Percentiles rank a stretch among this genome's conserved stretches.
Conservation (phyloP, 257 asterid species). For the Ilex asprella region DNA sequence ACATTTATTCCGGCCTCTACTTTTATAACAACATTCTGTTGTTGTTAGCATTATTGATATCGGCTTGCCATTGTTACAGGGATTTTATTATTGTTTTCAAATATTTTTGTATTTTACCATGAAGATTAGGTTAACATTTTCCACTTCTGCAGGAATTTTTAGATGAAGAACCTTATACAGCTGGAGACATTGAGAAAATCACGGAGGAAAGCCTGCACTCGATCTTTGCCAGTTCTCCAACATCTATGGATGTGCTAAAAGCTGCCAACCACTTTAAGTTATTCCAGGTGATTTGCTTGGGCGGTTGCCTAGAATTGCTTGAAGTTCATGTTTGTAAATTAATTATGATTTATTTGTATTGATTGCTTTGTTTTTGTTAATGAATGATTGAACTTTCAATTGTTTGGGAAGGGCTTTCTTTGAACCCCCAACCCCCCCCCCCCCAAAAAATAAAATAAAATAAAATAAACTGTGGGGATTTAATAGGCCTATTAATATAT, state of each 20-base stretch:
- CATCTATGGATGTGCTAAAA: constrained; percentile 74
- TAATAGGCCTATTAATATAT: too few relatives aligned
- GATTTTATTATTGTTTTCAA: not conserved
- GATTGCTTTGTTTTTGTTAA: too few relatives aligned
- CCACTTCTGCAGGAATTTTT: constrained; percentile 47
- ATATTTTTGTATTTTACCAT: not conserved
- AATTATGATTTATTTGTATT: not conserved
- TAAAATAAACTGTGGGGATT: too few relatives aligned
- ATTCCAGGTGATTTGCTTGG: constrained; percentile 54
- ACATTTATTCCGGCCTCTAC: constrained; percentile 37
- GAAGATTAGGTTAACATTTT: not conserved
- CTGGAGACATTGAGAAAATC: constrained; percentile 65
- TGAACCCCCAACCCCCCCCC: too few relatives aligned
- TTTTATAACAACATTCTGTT: too few relatives aligned
- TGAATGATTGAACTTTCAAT: not conserved
- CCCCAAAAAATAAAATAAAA: too few relatives aligned
- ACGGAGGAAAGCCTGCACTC: constrained; percentile 44
- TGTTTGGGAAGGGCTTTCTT: not conserved
- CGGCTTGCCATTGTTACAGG: not conserved
- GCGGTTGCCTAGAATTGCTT: not conserved
- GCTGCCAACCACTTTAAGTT: constrained; percentile 78
- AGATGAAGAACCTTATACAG: constrained; percentile 70
- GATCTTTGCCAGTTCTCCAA: constrained; percentile 62
- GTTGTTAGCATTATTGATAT: too few relatives aligned
- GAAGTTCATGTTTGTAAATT: not conserved